Evolutionary conservation across 306 rosid species (phyloP).

Genomic region (Trichosanthes cucumerina): DNA sequence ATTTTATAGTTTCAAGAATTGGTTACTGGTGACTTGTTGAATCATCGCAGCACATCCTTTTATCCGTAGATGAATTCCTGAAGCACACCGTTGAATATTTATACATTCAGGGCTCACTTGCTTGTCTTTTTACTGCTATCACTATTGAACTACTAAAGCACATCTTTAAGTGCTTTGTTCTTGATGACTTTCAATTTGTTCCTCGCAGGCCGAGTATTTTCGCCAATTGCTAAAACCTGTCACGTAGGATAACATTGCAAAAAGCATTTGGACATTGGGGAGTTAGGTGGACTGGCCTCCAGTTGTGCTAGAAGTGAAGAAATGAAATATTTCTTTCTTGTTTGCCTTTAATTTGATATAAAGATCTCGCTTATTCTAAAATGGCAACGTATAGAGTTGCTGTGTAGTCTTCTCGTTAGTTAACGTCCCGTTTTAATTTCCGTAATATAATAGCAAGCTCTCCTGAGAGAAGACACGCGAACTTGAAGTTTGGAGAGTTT

Average conservation of each 20-base stretch:
- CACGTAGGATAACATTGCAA: conserved; percentile 53
- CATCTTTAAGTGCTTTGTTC: not conserved
- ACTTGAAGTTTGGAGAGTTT: conserved; percentile 25
- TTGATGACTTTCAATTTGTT: conserved; percentile 6
- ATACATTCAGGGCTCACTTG: not conserved
- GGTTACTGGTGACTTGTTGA: not conserved
- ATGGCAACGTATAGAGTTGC: conserved; percentile 40
- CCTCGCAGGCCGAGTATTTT: conserved; percentile 81
- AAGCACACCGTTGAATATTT: not conserved
- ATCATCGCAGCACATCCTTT: not conserved
- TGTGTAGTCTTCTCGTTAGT: conserved; percentile 29
- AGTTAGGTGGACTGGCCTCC: conserved; percentile 35
- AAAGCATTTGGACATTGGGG: conserved; percentile 19
- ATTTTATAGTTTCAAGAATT: not conserved
- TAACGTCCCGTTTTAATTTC: conserved; percentile 24
- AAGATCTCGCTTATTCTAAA: conserved; percentile 25
- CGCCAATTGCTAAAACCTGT: conserved; percentile 98
- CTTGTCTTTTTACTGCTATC: conserved; percentile 1
- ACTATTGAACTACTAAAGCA: not conserved
- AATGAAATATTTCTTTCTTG: conserved; percentile 17
- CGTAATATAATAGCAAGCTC: not conserved
- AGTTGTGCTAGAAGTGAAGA: conserved; percentile 37
- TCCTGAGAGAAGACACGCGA: conserved; percentile 22
- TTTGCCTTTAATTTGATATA: conserved; percentile 35
- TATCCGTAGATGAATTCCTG: not conserved